These are phyloP conservation scores for Stephania cephalantha DNA, from an alignment of 164 flowering plant genomes.

Conservation along the genomic window DNA sequence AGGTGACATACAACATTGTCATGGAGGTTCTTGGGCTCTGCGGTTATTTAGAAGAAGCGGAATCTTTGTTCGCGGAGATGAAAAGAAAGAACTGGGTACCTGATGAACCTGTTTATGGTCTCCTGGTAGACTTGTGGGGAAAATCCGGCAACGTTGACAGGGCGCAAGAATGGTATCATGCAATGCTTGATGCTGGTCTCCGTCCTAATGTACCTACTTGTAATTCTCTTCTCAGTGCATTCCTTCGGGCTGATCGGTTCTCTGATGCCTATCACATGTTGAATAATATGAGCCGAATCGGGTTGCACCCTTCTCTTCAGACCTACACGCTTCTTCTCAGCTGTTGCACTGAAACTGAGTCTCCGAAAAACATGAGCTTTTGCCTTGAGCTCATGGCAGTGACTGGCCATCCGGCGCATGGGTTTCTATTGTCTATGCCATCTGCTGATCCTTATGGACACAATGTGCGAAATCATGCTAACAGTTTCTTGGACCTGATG, in stretches of 20 bases:
- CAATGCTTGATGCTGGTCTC: slow-evolving; percentile 84
- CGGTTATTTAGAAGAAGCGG: slow-evolving; percentile 90
- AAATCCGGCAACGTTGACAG: slow-evolving; percentile 77
- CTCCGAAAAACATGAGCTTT: slow-evolving; percentile 53
- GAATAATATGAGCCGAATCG: slow-evolving; percentile 62
- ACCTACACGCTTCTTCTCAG: slow-evolving; percentile 92
- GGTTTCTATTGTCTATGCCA: slow-evolving; percentile 70
- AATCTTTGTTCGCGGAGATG: slow-evolving; percentile 77
- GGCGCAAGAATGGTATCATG: slow-evolving; percentile 81
- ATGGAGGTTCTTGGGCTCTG: slow-evolving; percentile 99
- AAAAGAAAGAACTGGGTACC: slow-evolving; percentile 69
- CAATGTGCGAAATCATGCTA: slow-evolving; percentile 75
- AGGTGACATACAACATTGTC: slow-evolving; percentile 87
- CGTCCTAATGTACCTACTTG: slow-evolving; percentile 92
- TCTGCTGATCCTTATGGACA: slow-evolving; percentile 77
- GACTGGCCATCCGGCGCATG: slow-evolving; percentile 85
- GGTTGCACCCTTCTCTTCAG: slow-evolving; percentile 71
- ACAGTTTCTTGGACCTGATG: slow-evolving; percentile 72
- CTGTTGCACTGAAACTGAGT: slow-evolving; percentile 70
- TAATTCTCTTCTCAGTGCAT: slow-evolving; percentile 89
- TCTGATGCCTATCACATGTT: slow-evolving; percentile 71
- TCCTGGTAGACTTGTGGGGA: slow-evolving; percentile 95
- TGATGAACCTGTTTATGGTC: slow-evolving; percentile 95
- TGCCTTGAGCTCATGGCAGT: slow-evolving; percentile 74
- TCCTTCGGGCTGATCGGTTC: slow-evolving; percentile 62